These are phyloP conservation scores for Acanthamoeba lenticulata DNA, from an alignment of 208 protist species.

Conservation along the genomic window DNA sequence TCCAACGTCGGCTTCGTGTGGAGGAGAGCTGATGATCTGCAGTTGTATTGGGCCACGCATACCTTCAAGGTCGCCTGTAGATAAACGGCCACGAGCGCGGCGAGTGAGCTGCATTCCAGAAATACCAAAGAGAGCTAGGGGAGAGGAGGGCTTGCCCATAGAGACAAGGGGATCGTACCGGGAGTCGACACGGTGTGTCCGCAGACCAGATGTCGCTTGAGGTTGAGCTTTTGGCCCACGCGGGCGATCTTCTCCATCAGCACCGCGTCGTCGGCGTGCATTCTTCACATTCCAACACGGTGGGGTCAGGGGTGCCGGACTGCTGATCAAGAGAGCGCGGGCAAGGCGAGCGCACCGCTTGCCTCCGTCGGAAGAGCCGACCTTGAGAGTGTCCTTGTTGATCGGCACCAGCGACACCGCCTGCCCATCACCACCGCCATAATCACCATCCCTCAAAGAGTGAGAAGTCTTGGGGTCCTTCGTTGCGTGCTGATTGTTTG, in stretches of 20 bases:
- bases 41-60: neutral
- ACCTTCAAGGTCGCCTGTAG: constrained; percentile 22
- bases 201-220: neutral
- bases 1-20: too few relatives aligned
- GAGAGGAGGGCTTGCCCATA: too few relatives aligned
- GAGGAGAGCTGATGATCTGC: too few relatives aligned
- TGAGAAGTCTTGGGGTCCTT: too few relatives aligned
- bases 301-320: neutral
- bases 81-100: too few relatives aligned
- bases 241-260: constrained; percentile 5
- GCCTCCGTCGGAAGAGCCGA: constrained; percentile 11
- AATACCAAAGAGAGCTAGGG: too few relatives aligned
- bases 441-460: too few relatives aligned
- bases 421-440: neutral
- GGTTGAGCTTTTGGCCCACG: neutral
- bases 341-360: neutral
- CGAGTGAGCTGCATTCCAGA: too few relatives aligned
- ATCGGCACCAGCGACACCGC: neutral
- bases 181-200: neutral
- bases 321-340: too few relatives aligned
- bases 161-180: neutral
- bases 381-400: neutral
- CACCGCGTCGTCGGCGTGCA: neutral
- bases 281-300: neutral
- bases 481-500: too few relatives aligned